phyloP scores from a whole-genome alignment of 2,329 filamentous ascomycete genomes.

The Penicillium sp. region DNA sequence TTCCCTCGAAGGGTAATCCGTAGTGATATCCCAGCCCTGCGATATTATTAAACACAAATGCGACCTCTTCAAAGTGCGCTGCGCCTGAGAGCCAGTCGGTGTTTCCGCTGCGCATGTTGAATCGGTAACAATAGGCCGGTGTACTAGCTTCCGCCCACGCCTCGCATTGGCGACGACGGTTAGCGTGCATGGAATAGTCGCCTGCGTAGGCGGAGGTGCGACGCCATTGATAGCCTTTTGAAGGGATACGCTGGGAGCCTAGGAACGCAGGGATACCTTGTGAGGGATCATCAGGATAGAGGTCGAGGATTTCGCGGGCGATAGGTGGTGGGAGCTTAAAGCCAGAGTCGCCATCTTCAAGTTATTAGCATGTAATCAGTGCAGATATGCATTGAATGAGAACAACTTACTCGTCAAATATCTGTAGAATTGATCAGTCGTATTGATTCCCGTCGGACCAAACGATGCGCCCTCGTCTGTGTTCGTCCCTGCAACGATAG shows the following conservation, averaged over 20 bases:
- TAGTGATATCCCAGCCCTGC: constrained; percentile 53
- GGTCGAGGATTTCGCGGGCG: constrained; percentile 49
- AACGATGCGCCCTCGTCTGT: constrained; percentile 69
- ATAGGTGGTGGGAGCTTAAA: constrained; percentile 30
- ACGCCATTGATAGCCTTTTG: constrained; percentile 56
- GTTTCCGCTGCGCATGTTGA: constrained; percentile 59
- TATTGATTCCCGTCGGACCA: constrained; percentile 59
- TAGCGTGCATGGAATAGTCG: constrained; percentile 61
- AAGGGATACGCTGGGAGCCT: constrained; percentile 37
- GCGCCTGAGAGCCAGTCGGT: constrained; percentile 50
- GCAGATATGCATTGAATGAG: neutral
- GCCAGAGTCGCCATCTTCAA: constrained; percentile 29
- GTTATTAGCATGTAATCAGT: constrained; percentile 16
- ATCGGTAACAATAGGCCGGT: constrained; percentile 65
- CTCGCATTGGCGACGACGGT: constrained; percentile 58
- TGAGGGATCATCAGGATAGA: constrained; percentile 59
- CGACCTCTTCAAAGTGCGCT: constrained; percentile 62
- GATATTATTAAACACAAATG: constrained; percentile 61
- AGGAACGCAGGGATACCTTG: constrained; percentile 55
- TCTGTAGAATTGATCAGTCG: constrained; percentile 56
- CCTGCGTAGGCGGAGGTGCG: constrained; percentile 60
- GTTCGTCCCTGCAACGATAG: constrained; percentile 67
- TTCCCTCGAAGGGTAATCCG: constrained; percentile 42
- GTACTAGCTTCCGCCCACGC: constrained; percentile 55
- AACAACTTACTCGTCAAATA: constrained; percentile 39